Evolutionary conservation across 768 basidiomycete genomes (phyloP).

Genomic region (Hygrophoropsis aurantiaca): DNA sequence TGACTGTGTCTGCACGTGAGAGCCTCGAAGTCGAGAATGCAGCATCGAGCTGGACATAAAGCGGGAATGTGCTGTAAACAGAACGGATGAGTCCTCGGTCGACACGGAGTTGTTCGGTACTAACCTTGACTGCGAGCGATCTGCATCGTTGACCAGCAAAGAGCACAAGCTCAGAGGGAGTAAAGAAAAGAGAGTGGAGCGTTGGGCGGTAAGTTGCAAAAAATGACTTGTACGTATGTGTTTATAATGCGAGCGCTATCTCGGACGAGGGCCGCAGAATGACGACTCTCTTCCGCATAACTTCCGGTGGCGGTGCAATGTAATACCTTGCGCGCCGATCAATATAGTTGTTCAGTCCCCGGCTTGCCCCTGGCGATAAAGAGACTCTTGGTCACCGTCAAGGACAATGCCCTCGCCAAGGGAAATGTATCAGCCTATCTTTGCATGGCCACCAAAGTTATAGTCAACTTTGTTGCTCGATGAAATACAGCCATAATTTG

Average conservation of each 20-base stretch:
- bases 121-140: conserved; percentile 1
- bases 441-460: too few species aligned
- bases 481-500: not conserved
- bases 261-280: not conserved
- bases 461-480: not conserved
- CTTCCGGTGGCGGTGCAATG: not conserved
- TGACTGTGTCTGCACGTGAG: conserved; percentile 2
- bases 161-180: not conserved
- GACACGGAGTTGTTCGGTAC: not conserved
- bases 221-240: too few species aligned
- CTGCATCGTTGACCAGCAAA: not conserved
- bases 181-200: not conserved
- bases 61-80: conserved; percentile 5
- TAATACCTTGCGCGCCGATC: too few species aligned
- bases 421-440: too few species aligned
- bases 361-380: not conserved
- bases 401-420: too few species aligned
- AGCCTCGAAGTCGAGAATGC: not conserved
- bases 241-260: too few species aligned
- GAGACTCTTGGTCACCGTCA: too few species aligned
- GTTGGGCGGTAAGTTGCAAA: not conserved
- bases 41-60: conserved; percentile 1
- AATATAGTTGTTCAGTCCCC: not conserved
- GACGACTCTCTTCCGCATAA: not conserved
- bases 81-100: not conserved